Percentiles rank a stretch among this genome's conserved stretches.
These are phyloP conservation scores for Coffea canephora DNA, from an alignment of 257 asterid genomes.

Conservation along the genomic window DNA sequence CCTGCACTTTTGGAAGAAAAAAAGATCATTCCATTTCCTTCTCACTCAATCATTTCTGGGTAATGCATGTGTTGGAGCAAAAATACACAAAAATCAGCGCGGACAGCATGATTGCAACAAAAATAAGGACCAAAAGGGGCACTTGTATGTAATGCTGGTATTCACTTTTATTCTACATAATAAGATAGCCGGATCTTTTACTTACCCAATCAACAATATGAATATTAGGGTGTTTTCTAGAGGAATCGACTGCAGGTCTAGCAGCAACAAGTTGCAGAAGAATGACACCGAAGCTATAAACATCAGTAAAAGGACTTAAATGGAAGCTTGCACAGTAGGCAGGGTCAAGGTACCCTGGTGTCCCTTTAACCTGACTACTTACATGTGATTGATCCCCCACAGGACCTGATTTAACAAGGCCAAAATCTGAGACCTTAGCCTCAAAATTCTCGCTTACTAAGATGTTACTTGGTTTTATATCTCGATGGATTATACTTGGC, in stretches of 20 bases:
- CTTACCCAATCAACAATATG: constrained; percentile 78
- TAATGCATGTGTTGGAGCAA: neutral
- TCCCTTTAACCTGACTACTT: constrained; percentile 69
- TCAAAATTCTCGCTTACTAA: constrained; percentile 60
- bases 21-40: neutral
- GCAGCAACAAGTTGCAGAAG: constrained; percentile 73
- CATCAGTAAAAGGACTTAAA: constrained; percentile 63
- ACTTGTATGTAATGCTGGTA: neutral
- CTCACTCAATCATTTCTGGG: too few species aligned
- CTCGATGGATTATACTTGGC: constrained; percentile 74
- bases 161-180: too few species aligned
- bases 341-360: constrained; percentile 82
- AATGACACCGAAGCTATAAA: constrained; percentile 80
- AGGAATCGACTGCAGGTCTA: constrained; percentile 55
- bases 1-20: constrained; percentile 35
- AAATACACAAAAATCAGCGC: too few species aligned
- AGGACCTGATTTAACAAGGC: constrained; percentile 69
- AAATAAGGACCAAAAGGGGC: neutral
- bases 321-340: constrained; percentile 68
- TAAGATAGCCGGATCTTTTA: neutral
- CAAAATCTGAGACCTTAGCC: constrained; percentile 78
- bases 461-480: constrained; percentile 74
- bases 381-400: constrained; percentile 70
- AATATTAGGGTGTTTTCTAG: constrained; percentile 27
- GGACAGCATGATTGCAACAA: too few species aligned